Percentiles rank a stretch among this genome's conserved stretches.
These are phyloP conservation scores for Capillidium rhysosporum DNA, from an alignment of 371 early-diverging fungal species.

Conservation along the genomic window DNA sequence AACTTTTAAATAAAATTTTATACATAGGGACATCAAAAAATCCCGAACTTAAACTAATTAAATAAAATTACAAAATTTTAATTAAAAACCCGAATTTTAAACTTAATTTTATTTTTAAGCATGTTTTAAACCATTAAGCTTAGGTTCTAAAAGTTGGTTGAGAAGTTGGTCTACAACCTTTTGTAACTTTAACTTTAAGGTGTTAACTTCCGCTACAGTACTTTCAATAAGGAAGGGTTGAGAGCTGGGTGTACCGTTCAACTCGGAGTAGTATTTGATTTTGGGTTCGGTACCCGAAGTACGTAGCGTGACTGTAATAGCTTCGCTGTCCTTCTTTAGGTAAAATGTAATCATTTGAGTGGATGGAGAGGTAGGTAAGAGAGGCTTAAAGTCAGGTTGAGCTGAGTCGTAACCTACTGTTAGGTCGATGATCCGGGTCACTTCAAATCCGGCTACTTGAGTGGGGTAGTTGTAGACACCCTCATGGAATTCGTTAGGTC, in stretches of 20 bases:
- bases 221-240: too few relatives aligned
- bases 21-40: too few relatives aligned
- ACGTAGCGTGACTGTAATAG: constrained; percentile 45
- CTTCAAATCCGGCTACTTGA: constrained; percentile 39
- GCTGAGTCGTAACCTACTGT: constrained; percentile 71
- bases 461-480: constrained; percentile 41
- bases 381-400: constrained; percentile 23
- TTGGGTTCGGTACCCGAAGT: constrained; percentile 86
- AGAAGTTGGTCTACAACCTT: too few relatives aligned
- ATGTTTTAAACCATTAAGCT: too few relatives aligned
- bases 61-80: too few relatives aligned
- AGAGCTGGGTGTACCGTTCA: constrained; percentile 7
- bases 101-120: too few relatives aligned
- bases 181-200: too few relatives aligned
- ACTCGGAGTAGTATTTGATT: constrained; percentile 86
- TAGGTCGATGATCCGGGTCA: constrained; percentile 63
- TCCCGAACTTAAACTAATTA: too few relatives aligned
- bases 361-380: constrained; percentile 51
- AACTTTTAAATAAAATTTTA: too few relatives aligned
- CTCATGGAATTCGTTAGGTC: constrained; percentile 6
- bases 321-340: constrained; percentile 10
- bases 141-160: too few relatives aligned
- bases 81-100: too few relatives aligned
- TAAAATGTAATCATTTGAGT: constrained; percentile 88
- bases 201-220: too few relatives aligned